Percentiles rank a stretch among this genome's conserved stretches.
Evolutionary conservation across 345 rosid genomes (phyloP).

Genomic region (Salix exigua): DNA sequence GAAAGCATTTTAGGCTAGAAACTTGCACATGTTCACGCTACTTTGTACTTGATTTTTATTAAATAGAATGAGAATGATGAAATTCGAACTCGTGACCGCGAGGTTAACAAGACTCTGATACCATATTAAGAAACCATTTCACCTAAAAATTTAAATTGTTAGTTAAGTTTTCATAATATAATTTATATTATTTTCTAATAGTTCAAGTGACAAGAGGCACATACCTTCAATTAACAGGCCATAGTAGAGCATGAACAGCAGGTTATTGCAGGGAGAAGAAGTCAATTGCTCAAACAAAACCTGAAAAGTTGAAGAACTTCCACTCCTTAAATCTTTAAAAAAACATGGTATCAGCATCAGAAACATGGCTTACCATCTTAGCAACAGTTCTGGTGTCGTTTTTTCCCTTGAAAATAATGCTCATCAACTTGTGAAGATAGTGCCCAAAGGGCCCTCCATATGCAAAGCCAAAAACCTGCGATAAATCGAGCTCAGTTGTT

Average conservation of each 20-base stretch:
- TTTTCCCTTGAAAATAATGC: conserved; percentile 65
- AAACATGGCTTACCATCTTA: conserved; percentile 68
- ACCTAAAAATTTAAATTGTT: too few relatives aligned
- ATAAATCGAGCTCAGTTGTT: neutral
- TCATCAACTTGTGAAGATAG: conserved; percentile 80
- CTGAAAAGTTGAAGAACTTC: conserved; percentile 29
- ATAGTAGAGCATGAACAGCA: conserved; percentile 77
- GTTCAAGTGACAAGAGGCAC: neutral
- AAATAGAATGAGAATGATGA: too few relatives aligned
- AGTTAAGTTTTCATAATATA: rapidly evolving
- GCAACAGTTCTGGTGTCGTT: conserved; percentile 70
- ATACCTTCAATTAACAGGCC: conserved; percentile 88
- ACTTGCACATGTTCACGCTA: too few relatives aligned
- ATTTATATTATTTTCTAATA: too few relatives aligned
- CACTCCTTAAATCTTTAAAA: neutral
- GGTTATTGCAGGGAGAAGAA: conserved; percentile 84
- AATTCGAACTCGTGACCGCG: too few relatives aligned
- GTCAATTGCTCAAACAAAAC: conserved; percentile 84
- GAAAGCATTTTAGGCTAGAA: too few relatives aligned
- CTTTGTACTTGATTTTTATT: too few relatives aligned
- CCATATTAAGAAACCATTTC: too few relatives aligned
- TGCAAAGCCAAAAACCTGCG: conserved; percentile 82
- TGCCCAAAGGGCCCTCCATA: conserved; percentile 93
- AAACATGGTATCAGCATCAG: neutral
- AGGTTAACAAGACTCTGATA: too few relatives aligned